These are phyloP conservation scores for Fusarium sp. DNA, from an alignment of 2,329 filamentous ascomycete species.

Conservation along the genomic window DNA sequence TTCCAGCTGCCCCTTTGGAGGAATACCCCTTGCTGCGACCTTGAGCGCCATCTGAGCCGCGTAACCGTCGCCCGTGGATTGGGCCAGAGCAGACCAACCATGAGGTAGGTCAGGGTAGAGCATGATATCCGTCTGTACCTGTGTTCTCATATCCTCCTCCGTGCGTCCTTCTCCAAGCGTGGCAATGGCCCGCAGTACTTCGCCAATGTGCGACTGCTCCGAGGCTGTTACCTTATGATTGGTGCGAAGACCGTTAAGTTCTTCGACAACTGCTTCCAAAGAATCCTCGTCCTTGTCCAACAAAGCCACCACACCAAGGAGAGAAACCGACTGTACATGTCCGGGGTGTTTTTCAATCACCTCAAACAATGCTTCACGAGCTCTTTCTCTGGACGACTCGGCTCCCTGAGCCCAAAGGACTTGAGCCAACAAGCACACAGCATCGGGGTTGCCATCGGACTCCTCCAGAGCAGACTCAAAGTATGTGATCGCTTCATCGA, in stretches of 20 bases:
- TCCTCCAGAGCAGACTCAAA: constrained; percentile 85
- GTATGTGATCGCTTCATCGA: constrained; percentile 76
- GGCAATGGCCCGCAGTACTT: constrained; percentile 79
- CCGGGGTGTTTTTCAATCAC: constrained; percentile 77
- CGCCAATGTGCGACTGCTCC: constrained; percentile 76
- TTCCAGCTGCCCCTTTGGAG: constrained; percentile 74
- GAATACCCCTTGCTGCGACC: constrained; percentile 78
- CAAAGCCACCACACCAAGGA: constrained; percentile 85
- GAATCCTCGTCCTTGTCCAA: constrained; percentile 82
- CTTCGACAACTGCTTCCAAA: constrained; percentile 80
- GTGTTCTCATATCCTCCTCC: constrained; percentile 63
- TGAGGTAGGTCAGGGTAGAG: constrained; percentile 80
- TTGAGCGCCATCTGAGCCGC: constrained; percentile 80
- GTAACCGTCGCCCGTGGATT: constrained; percentile 62
- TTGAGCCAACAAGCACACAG: constrained; percentile 87
- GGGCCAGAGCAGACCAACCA: constrained; percentile 81
- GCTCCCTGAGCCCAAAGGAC: constrained; percentile 92
- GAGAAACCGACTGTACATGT: constrained; percentile 81
- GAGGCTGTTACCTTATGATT: constrained; percentile 68
- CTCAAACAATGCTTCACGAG: constrained; percentile 81
- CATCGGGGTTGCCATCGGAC: constrained; percentile 79
- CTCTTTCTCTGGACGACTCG: constrained; percentile 76
- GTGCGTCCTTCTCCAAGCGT: constrained; percentile 60
- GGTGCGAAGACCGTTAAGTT: constrained; percentile 77
- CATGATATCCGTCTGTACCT: constrained; percentile 81